A percentile compares a stretch with the other conserved stretches of the same genome.
Conservation (phyloP, 306 rosid species). For the Vicia faba region DNA sequence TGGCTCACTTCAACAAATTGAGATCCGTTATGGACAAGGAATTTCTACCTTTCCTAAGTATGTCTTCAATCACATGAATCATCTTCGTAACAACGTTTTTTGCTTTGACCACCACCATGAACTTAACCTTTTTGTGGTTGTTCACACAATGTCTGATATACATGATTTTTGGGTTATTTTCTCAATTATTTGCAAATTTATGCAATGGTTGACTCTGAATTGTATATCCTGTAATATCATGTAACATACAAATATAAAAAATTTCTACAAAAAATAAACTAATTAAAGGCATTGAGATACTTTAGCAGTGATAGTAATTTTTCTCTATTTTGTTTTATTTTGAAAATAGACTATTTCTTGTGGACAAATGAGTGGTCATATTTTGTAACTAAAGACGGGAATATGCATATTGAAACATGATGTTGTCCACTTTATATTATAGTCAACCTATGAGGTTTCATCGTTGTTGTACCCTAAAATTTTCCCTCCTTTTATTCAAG, state of each 20-base stretch:
- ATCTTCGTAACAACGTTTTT: conserved; percentile 51
- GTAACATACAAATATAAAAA: conserved; percentile 10
- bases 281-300: background rate
- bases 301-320: conserved; percentile 53
- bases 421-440: conserved; percentile 18
- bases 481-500: no score
- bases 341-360: conserved; percentile 1
- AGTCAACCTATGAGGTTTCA: conserved; percentile 8
- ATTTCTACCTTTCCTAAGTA: conserved; percentile 52
- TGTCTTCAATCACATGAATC: conserved; percentile 45
- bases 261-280: background rate
- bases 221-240: conserved; percentile 1
- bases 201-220: conserved; percentile 18
- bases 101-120: conserved; percentile 61
- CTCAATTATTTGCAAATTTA: conserved; percentile 32
- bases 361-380: background rate
- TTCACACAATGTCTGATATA: conserved; percentile 59
- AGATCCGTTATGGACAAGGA: conserved; percentile 67
- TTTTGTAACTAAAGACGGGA: conserved; percentile 8
- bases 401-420: conserved; percentile 26
- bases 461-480: no score
- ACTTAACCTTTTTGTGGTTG: conserved; percentile 65
- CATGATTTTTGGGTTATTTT: conserved; percentile 35
- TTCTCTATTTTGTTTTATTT: conserved; percentile 26
- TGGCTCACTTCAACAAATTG: conserved; percentile 78